Conservation (phyloP, 345 rosid genomes). For the Bruguiera sexangula region DNA sequence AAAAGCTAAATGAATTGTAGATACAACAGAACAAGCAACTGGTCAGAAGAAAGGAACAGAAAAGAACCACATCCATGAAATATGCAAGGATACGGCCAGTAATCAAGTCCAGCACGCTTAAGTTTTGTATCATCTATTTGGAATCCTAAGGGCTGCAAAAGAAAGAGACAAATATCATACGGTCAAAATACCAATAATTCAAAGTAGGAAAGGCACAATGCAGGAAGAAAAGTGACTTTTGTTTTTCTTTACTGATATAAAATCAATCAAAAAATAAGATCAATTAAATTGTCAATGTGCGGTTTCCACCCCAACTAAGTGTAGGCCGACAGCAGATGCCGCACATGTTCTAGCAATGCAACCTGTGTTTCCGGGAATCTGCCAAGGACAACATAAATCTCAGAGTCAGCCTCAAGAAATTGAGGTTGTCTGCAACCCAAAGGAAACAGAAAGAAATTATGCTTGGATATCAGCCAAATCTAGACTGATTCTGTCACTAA, state of each 20-base stretch:
- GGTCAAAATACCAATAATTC: not conserved
- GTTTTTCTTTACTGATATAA: no score
- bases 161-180: constrained; percentile 15
- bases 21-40: not conserved
- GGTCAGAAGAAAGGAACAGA: not conserved
- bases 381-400: constrained; percentile 39
- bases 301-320: constrained; percentile 66
- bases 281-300: not conserved
- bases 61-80: constrained; percentile 8
- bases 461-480: not conserved
- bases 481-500: no score
- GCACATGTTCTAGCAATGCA: constrained; percentile 99
- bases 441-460: not conserved
- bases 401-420: constrained; percentile 25
- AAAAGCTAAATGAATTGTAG: not conserved
- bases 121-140: constrained; percentile 75
- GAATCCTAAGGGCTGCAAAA: constrained; percentile 84
- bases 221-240: not conserved
- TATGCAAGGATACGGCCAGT: constrained; percentile 88
- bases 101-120: constrained; percentile 95
- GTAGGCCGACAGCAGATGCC: constrained; percentile 79
- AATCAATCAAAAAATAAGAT: no score
- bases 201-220: not conserved
- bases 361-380: constrained; percentile 97
- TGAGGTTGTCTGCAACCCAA: constrained; percentile 35